phyloP scores from a whole-genome alignment of 495 filamentous ascomycete species.

The Melanomma pulvis-pyrius region DNA sequence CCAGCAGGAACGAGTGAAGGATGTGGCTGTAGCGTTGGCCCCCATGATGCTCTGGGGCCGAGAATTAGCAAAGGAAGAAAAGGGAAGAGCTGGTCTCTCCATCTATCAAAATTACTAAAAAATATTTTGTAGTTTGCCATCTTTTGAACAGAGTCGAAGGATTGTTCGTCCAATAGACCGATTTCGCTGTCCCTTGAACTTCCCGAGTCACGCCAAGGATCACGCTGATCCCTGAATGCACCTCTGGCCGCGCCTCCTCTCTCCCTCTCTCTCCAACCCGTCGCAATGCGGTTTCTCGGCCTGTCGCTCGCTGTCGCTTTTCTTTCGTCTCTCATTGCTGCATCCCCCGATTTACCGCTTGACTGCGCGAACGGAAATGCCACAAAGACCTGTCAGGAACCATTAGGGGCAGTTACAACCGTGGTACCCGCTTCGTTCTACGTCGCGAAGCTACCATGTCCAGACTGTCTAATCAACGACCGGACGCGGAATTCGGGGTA shows the following conservation, averaged over 20 bases:
- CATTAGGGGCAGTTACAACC: constrained; percentile 6
- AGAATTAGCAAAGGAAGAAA: no score
- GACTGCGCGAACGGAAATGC: constrained; percentile 4
- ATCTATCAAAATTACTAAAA: no score
- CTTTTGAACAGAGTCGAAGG: neutral
- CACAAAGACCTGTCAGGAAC: constrained; percentile 1
- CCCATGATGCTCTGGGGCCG: no score
- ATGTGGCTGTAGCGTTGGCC: no score
- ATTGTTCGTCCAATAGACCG: neutral
- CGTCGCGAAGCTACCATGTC: constrained; percentile 21
- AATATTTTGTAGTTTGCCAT: no score
- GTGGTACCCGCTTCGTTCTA: constrained; percentile 14
- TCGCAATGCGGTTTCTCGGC: neutral
- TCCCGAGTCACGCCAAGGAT: neutral
- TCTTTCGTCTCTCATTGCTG: neutral
- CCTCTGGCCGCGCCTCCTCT: neutral
- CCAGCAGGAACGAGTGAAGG: no score
- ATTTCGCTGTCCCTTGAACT: neutral
- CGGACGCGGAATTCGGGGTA: neutral
- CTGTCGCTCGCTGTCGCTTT: neutral
- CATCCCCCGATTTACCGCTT: neutral
- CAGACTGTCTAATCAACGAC: constrained; percentile 6
- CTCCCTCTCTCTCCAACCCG: neutral
- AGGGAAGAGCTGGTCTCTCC: no score
- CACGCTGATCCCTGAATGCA: neutral